Evolutionary conservation across 2,329 filamentous ascomycete species (phyloP), one percentile per base, ranked within the genome.

Genomic region (Claviceps quebecensis): DNA sequence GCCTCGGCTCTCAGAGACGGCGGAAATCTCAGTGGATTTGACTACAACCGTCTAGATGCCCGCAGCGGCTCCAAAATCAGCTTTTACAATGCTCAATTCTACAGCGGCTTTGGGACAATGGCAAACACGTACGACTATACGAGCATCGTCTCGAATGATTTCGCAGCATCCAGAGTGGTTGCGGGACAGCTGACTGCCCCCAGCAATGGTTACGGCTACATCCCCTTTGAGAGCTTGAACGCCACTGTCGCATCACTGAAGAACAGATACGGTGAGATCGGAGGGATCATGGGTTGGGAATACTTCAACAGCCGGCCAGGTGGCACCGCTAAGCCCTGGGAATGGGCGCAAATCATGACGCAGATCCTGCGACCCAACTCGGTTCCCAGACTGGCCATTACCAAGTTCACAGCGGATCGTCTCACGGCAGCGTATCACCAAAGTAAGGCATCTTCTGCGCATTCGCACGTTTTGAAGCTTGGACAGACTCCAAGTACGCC

Each of bases 271-370:
- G 78, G 78, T 0, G 69, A 69, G 4, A 89, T 94, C 61, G 89
- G 88, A 1, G 89, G 89, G 0, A 80, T 95, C 2, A 89, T 90
- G 80, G 87, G 87, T 3, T 95, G 89, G 89, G 89, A 95, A 67
- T 95, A 90, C 61, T 94, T 88, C 69, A 91, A 93, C 67, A 78
- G 52, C 46, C 16, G 26, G 22, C 52, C 52, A 1, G 77, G 80
- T 4, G 77, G 76, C 47, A 60, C 62, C n/a, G 66, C 68, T 16
- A 68, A 70, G 52, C 84, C 86, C 0, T 89, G 83, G 83, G 72
- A 84, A 58, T 95, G 88, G 88, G 86, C 85, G 77, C 78, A 54
- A 22, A 45, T 54, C 19, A 54, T 54, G 52, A 54, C 52, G 0
- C 59, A 54, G 45, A 65, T 65, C 54, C 56, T 65, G 56, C 55